Conservation (phyloP, 352 stramenopile genomes). For the Elongisporangium prolatum region DNA sequence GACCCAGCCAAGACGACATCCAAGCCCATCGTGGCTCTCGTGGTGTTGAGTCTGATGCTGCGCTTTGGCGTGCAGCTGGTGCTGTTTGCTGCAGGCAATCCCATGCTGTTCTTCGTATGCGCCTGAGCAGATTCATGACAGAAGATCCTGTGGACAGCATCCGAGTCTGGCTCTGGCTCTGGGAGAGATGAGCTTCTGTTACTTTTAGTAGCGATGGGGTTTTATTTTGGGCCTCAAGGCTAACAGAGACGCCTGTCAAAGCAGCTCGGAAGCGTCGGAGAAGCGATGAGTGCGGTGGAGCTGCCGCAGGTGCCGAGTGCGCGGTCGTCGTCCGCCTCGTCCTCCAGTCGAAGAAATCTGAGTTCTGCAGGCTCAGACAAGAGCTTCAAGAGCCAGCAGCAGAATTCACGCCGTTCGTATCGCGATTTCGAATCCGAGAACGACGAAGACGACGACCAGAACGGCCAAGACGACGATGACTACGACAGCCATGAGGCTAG, state of each 20-base stretch:
- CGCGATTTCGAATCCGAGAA: too few relatives aligned
- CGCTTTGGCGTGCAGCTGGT: conserved; percentile 42
- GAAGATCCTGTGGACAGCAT: too few relatives aligned
- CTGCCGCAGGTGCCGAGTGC: conserved; percentile 44
- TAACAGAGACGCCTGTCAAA: too few relatives aligned
- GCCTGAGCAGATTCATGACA: conserved; percentile 32
- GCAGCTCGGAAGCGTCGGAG: too few relatives aligned
- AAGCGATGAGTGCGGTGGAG: conserved; percentile 46
- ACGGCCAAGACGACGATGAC: conserved; percentile 12
- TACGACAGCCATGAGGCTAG: conserved; percentile 10
- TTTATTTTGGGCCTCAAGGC: too few relatives aligned
- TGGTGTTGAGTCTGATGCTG: conserved; percentile 30
- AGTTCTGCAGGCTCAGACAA: conserved; percentile 40
- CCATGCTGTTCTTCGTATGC: conserved; percentile 72
- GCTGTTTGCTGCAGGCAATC: conserved; percentile 69
- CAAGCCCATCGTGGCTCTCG: conserved; percentile 29
- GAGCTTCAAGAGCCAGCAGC: conserved; percentile 28
- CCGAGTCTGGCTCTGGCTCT: too few relatives aligned
- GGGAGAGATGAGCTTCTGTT: too few relatives aligned
- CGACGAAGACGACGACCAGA: conserved; percentile 13
- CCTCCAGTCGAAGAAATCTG: conserved; percentile 34
- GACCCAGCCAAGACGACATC: conserved; percentile 29
- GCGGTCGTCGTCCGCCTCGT: conserved; percentile 34
- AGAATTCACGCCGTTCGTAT: too few relatives aligned
- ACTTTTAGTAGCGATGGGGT: too few relatives aligned